A percentile compares a stretch with the other conserved stretches of the same genome.
Conservation (phyloP, 768 basidiomycete genomes). For the Pisolithus sp. region DNA sequence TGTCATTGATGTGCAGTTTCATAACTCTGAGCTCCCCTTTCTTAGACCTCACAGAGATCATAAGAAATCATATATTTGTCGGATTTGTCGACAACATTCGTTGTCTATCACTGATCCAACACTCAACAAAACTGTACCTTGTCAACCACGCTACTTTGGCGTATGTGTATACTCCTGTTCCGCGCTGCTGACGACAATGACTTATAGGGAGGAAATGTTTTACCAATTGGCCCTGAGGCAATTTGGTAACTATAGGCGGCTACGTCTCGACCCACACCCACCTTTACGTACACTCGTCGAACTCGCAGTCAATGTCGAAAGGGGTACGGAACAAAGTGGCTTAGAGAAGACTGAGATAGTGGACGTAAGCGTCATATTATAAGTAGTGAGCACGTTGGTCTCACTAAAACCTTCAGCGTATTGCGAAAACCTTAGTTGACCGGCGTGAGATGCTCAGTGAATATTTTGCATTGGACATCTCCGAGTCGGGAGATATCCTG, state of each 20-base stretch:
- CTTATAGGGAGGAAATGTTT: constrained; percentile 79
- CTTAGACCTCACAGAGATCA: constrained; percentile 73
- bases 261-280: constrained; percentile 82
- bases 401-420: constrained; percentile 40
- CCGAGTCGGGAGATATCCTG: constrained; percentile 59
- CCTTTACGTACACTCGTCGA: constrained; percentile 61
- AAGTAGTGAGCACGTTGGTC: neutral
- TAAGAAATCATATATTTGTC: constrained; percentile 86
- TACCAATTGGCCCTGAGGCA: constrained; percentile 91
- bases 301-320: constrained; percentile 71
- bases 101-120: constrained; percentile 78
- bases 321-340: constrained; percentile 42
- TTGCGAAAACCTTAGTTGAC: constrained; percentile 50
- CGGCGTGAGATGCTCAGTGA: constrained; percentile 83
- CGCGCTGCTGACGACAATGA: neutral
- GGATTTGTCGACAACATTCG: constrained; percentile 77
- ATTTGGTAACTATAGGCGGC: constrained; percentile 73
- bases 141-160: constrained; percentile 80
- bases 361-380: constrained; percentile 43
- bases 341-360: constrained; percentile 59
- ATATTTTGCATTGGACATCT: constrained; percentile 80
- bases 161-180: constrained; percentile 42
- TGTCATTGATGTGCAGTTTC: neutral
- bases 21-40: neutral
- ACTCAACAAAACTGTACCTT: constrained; percentile 83